Evolutionary conservation across 2,329 filamentous ascomycete species (phyloP).

Genomic region (Sporothrix pallida): DNA sequence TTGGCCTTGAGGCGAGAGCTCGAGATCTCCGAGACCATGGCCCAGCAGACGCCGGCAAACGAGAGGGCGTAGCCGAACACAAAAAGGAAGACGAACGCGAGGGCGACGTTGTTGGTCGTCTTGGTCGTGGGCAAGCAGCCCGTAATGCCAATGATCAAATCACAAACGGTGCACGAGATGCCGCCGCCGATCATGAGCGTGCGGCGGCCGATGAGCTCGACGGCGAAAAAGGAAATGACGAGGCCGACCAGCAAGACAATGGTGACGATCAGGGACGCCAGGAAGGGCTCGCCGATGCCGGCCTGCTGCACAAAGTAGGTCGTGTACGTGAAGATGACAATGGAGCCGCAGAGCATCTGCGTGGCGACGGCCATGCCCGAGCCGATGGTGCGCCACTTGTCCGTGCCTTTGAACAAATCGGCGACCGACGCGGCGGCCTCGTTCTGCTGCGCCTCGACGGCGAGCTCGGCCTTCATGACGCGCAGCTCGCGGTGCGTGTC

Average conservation of each 20-base stretch:
- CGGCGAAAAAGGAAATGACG: background rate
- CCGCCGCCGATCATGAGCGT: background rate
- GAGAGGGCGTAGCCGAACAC: background rate
- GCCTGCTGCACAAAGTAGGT: background rate
- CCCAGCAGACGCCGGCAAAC: background rate
- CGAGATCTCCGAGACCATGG: background rate
- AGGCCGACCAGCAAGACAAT: background rate
- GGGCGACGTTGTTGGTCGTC: background rate
- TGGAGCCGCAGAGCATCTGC: no score
- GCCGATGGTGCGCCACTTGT: no score
- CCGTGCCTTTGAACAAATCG: no score
- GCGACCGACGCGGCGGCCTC: no score
- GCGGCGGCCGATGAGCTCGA: background rate
- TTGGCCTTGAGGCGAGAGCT: background rate
- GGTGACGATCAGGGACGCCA: background rate
- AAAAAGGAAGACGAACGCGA: background rate
- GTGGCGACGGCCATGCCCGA: no score
- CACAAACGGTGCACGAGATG: background rate
- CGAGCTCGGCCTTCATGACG: no score
- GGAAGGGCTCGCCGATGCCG: background rate
- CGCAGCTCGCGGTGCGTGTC: no score
- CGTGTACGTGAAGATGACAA: background rate
- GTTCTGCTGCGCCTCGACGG: no score
- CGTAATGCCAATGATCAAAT: background rate
- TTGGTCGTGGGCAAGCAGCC: background rate